Conservation (phyloP, 108 stramenopile genomes). For the Chaetoceros tenuissimus region DNA sequence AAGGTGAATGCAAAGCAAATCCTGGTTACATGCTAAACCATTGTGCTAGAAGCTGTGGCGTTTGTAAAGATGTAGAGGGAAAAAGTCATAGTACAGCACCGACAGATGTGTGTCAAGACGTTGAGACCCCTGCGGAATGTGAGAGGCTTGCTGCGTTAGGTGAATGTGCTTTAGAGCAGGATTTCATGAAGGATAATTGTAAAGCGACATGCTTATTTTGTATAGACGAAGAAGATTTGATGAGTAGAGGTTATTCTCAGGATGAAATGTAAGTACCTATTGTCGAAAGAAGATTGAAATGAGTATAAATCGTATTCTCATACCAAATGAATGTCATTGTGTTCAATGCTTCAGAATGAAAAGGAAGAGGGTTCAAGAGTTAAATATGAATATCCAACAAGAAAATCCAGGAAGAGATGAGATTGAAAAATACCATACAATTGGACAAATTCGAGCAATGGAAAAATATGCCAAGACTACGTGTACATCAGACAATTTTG, state of each 20-base stretch:
- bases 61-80: neutral
- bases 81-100: neutral
- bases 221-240: neutral
- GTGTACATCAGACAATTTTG: neutral
- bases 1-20: slow-evolving; percentile 50
- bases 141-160: neutral
- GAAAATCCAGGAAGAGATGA: neutral
- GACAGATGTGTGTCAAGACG: neutral
- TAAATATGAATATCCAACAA: no score
- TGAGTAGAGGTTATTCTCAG: neutral
- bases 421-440: neutral
- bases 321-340: no score
- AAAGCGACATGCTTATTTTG: neutral
- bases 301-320: no score
- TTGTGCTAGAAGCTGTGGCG: slow-evolving; percentile 24
- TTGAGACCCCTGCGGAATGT: neutral
- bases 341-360: no score
- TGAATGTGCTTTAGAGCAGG: neutral
- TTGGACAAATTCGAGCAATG: neutral
- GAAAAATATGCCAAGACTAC: neutral
- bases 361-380: no score
- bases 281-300: no score
- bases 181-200: neutral
- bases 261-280: neutral
- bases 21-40: slow-evolving; percentile 46